A percentile compares a stretch with the other conserved stretches of the same genome.
phyloP scores from a whole-genome alignment of 1,284 basidiomycete genomes.

The Pulveroboletus sp. region DNA sequence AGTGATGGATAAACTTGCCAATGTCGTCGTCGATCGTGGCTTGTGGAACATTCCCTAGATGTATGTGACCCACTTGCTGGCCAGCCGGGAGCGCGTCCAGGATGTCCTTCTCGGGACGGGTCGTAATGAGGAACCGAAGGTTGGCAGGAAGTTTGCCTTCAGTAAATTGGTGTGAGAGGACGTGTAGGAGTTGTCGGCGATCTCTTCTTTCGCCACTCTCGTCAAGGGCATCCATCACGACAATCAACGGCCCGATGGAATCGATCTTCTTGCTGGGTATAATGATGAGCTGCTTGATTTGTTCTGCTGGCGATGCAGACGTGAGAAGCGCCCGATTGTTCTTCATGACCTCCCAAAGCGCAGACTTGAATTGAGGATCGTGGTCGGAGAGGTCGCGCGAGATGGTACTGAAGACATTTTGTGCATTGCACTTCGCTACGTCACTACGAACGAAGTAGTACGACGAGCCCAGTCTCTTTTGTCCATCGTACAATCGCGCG shows the following conservation, averaged over 20 bases:
- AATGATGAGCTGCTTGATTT: slow-evolving; percentile 19
- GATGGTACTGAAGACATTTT: slow-evolving; percentile 28
- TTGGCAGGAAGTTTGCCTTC: slow-evolving; percentile 14
- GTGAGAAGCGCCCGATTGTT: slow-evolving; percentile 25
- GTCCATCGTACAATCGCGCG: slow-evolving; percentile 24
- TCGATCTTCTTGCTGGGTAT: slow-evolving; percentile 18
- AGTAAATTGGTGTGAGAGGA: slow-evolving; percentile 12
- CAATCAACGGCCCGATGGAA: slow-evolving; percentile 18
- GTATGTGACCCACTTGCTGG: slow-evolving; percentile 15
- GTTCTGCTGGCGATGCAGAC: slow-evolving; percentile 19
- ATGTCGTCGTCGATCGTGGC: slow-evolving; percentile 22
- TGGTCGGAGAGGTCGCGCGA: slow-evolving; percentile 26
- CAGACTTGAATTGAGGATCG: slow-evolving; percentile 18
- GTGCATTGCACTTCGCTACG: slow-evolving; percentile 19
- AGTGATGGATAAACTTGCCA: slow-evolving; percentile 19
- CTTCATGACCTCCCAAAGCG: slow-evolving; percentile 13
- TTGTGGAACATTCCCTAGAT: slow-evolving; percentile 14
- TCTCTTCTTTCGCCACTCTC: slow-evolving; percentile 25
- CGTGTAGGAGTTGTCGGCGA: slow-evolving; percentile 14
- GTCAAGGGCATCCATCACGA: slow-evolving; percentile 26
- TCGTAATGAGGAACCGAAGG: slow-evolving; percentile 24
- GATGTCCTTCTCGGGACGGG: slow-evolving; percentile 26
- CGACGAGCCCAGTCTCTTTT: slow-evolving; percentile 22
- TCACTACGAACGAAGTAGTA: slow-evolving; percentile 25
- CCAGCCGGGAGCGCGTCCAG: slow-evolving; percentile 8